Percentiles rank a stretch among this genome's conserved stretches.
Evolutionary conservation across 1,284 basidiomycete species (phyloP).

Genomic region (Grifola frondosa): DNA sequence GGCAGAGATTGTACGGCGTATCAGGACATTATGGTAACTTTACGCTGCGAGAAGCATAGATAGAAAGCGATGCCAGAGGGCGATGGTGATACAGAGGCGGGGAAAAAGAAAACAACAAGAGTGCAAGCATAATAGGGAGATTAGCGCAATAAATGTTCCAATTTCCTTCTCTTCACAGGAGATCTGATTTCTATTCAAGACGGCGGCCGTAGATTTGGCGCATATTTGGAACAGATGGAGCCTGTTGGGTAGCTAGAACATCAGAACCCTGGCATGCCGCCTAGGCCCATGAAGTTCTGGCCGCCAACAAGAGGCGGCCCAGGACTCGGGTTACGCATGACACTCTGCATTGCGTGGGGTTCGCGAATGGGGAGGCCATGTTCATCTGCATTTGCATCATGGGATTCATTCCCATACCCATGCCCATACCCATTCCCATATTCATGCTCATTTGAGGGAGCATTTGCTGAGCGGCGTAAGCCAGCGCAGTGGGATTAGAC

Average conservation of each 20-base stretch:
- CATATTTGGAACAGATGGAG: slow-evolving; percentile 14
- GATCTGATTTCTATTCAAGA: slow-evolving; percentile 24
- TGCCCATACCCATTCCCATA: slow-evolving; percentile 46
- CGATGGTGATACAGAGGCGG: slow-evolving; percentile 23
- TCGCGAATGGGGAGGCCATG: slow-evolving; percentile 51
- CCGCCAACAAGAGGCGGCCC: slow-evolving; percentile 44
- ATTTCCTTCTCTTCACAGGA: slow-evolving; percentile 16
- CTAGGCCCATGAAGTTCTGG: slow-evolving; percentile 59
- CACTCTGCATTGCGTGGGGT: slow-evolving; percentile 77
- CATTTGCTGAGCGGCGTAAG: slow-evolving; percentile 45
- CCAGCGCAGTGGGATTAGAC: slow-evolving; percentile 50
- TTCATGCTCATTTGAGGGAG: slow-evolving; percentile 55
- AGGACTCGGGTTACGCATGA: slow-evolving; percentile 77
- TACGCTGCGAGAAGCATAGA: slow-evolving; percentile 16
- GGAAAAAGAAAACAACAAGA: slow-evolving; percentile 7
- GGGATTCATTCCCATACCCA: slow-evolving; percentile 46
- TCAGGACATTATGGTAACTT: slow-evolving; percentile 19
- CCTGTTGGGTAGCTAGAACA: slow-evolving; percentile 1
- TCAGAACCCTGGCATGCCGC: slow-evolving; percentile 38
- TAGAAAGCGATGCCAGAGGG: slow-evolving; percentile 10
- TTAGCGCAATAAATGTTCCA: slow-evolving; percentile 20
- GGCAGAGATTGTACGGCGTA: slow-evolving; percentile 8
- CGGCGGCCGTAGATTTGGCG: background rate
- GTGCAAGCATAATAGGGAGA: slow-evolving; percentile 19
- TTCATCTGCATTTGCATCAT: slow-evolving; percentile 72